These are phyloP conservation scores for Entelexis paramagnoliae DNA, from an alignment of 1,139 yeast species.

Conservation along the genomic window DNA sequence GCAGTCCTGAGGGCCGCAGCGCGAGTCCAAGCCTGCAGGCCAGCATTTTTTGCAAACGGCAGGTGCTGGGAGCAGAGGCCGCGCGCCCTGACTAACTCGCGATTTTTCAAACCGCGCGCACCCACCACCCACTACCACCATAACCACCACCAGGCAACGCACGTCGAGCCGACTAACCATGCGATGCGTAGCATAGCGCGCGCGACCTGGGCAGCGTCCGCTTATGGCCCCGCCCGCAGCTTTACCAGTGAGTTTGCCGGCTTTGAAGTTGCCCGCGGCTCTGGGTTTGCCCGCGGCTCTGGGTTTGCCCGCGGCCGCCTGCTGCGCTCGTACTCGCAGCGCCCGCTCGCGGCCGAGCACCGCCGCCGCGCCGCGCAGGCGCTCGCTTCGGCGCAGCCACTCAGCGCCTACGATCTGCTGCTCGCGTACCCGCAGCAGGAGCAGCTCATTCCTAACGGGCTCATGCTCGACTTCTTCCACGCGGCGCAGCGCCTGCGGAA, in stretches of 20 bases:
- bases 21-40: conserved; percentile 3
- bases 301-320: no score
- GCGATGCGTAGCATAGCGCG: conserved; percentile 3
- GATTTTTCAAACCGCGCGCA: no score
- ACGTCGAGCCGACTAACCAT: no score
- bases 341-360: neutral
- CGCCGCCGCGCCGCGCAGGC: neutral
- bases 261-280: no score
- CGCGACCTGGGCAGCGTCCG: neutral
- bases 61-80: neutral
- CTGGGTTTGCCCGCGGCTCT: no score
- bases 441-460: conserved; percentile 6
- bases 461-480: conserved; percentile 15
- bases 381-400: conserved; percentile 4
- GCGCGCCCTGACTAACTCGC: neutral
- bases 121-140: no score
- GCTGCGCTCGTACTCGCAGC: neutral
- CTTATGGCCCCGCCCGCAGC: no score
- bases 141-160: no score
- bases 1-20: neutral
- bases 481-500: neutral
- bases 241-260: no score
- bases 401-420: conserved; percentile 4
- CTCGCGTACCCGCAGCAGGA: conserved; percentile 1
- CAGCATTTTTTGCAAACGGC: conserved; percentile 6